Conservation (phyloP, 2,329 filamentous ascomycete genomes). For the Anthostomella pinea region DNA sequence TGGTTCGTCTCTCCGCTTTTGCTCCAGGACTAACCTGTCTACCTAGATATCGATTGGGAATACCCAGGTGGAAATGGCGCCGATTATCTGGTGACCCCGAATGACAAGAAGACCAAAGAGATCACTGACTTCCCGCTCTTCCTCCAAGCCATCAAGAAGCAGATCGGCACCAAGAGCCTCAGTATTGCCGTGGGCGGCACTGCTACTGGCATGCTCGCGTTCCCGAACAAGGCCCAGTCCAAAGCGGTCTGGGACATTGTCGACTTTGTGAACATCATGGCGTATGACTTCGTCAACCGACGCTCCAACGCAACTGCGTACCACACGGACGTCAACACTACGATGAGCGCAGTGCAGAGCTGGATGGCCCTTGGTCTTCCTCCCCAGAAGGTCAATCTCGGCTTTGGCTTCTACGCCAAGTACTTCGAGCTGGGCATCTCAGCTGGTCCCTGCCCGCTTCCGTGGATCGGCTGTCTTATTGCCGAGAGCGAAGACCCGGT, state of each 20-base stretch:
- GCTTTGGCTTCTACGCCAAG: constrained; percentile 14
- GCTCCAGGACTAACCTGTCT: too few species aligned
- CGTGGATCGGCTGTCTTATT: constrained; percentile 7
- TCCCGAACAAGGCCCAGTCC: constrained; percentile 1
- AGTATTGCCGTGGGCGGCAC: constrained; percentile 9
- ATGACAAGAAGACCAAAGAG: constrained; percentile 3
- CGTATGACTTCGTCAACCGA: constrained; percentile 14
- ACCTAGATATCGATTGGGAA: constrained; percentile 16
- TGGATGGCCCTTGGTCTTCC: constrained; percentile 11
- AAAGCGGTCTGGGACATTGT: constrained; percentile 6
- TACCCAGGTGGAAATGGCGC: constrained; percentile 13
- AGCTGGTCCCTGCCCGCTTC: not conserved
- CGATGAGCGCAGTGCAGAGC: constrained; percentile 1
- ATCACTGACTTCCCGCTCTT: constrained; percentile 9
- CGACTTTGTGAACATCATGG: constrained; percentile 12
- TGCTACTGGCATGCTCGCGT: constrained; percentile 8
- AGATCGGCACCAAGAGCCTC: not conserved
- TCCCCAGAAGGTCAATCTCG: constrained; percentile 12
- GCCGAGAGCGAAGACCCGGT: constrained; percentile 1
- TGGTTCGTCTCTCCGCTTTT: too few species aligned
- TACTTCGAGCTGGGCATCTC: constrained; percentile 6
- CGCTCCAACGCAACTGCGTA: constrained; percentile 5
- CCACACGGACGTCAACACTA: constrained; percentile 5
- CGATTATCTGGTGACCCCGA: too few species aligned
- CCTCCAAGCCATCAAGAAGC: constrained; percentile 3